These are phyloP conservation scores for Colletotrichum simmondsii DNA, from an alignment of 2,329 filamentous ascomycete genomes.

Conservation along the genomic window DNA sequence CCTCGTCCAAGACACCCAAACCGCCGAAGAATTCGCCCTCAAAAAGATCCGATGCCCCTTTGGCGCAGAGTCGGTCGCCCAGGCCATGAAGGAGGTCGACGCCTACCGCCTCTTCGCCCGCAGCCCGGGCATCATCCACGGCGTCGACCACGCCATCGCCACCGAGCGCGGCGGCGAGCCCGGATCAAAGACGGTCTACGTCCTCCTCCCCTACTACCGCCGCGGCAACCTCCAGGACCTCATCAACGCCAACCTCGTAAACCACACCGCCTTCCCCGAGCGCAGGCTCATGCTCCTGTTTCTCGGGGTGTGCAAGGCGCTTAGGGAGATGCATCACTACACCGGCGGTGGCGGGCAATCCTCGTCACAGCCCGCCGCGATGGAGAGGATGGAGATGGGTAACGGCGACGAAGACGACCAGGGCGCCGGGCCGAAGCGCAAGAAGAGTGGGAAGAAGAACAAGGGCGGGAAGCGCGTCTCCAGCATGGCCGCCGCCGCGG, in stretches of 20 bases:
- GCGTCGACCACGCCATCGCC: conserved; percentile 84
- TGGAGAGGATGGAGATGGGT: conserved; percentile 65
- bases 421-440: conserved; percentile 46
- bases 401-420: conserved; percentile 51
- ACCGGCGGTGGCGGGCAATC: conserved; percentile 44
- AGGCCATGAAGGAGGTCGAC: conserved; percentile 96
- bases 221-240: conserved; percentile 96
- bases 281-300: conserved; percentile 89
- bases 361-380: conserved; percentile 41
- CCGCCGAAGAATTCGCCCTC: conserved; percentile 87
- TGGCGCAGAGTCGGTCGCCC: conserved; percentile 93
- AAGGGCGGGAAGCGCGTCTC: conserved; percentile 45
- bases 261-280: conserved; percentile 91
- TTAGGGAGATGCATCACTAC: conserved; percentile 94
- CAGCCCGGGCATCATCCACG: conserved; percentile 86
- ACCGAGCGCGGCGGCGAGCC: conserved; percentile 73
- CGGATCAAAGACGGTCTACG: conserved; percentile 91
- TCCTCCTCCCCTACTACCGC: conserved; percentile 94
- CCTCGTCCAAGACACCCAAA: conserved; percentile 90
- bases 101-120: conserved; percentile 91
- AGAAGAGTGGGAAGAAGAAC: conserved; percentile 47
- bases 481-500: conserved; percentile 45
- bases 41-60: conserved; percentile 99
- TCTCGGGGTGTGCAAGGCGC: conserved; percentile 87
- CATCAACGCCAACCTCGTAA: conserved; percentile 98